A percentile compares a stretch with the other conserved stretches of the same genome.
These are phyloP conservation scores for Xylaria sp. DNA, from an alignment of 2,329 filamentous ascomycete species.

Conservation along the genomic window DNA sequence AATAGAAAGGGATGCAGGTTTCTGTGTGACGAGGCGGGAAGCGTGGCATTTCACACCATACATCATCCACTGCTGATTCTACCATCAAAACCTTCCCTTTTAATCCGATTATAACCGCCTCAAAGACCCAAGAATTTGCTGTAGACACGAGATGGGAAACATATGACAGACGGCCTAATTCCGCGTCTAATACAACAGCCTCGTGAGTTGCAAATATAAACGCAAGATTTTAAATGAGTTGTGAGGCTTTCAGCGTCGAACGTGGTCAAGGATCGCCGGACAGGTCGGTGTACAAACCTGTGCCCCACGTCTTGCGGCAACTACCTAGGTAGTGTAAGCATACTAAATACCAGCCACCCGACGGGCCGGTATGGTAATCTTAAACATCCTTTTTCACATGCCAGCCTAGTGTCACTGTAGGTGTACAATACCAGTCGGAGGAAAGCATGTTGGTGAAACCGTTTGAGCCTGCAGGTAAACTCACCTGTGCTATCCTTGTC, in stretches of 20 bases:
- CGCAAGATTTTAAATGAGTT: background rate
- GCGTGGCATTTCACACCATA: background rate
- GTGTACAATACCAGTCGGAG: background rate
- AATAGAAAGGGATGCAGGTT: background rate
- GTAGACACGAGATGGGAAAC: background rate
- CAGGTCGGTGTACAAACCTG: slow-evolving; percentile 2
- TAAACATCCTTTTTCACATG: slow-evolving; percentile 23
- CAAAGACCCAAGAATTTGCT: background rate
- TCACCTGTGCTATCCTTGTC: slow-evolving; percentile 14
- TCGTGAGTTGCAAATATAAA: slow-evolving; percentile 2
- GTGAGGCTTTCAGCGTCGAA: background rate
- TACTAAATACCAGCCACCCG: slow-evolving; percentile 1
- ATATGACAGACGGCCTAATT: no score
- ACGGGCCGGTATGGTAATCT: slow-evolving; percentile 10
- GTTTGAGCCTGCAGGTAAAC: slow-evolving; percentile 12
- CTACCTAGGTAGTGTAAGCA: background rate
- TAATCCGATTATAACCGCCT: slow-evolving; percentile 9
- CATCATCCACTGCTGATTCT: slow-evolving; percentile 8
- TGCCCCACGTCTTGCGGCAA: slow-evolving; percentile 11
- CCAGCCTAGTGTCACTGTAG: background rate
- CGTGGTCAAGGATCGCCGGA: background rate
- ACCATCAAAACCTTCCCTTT: background rate
- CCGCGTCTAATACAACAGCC: slow-evolving; percentile 1
- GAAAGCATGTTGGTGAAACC: slow-evolving; percentile 3
- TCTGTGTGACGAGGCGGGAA: slow-evolving; percentile 7